These are phyloP conservation scores for Phialemoniopsis sp. DNA, from an alignment of 2,329 filamentous ascomycete species.

Conservation along the genomic window DNA sequence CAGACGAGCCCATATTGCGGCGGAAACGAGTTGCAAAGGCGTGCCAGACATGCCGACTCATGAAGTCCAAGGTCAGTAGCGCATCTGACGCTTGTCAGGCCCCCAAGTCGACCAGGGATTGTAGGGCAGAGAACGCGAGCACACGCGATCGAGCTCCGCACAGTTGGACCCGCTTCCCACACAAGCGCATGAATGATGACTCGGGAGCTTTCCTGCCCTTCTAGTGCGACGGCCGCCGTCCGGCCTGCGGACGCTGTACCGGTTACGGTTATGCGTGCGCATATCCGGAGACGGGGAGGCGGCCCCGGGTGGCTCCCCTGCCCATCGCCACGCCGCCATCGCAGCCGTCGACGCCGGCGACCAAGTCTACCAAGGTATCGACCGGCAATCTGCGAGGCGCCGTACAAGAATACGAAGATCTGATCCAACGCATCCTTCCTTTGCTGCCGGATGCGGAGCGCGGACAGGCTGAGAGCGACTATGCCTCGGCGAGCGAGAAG, in stretches of 20 bases:
- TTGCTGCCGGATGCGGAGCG: not conserved
- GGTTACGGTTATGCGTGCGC: constrained; percentile 16
- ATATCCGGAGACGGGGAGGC: constrained; percentile 6
- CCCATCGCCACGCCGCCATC: not conserved
- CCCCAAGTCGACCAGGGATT: too few species aligned
- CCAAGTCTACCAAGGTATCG: not conserved
- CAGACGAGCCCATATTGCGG: not conserved
- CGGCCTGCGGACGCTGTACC: constrained; percentile 15
- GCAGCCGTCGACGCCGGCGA: constrained; percentile 3
- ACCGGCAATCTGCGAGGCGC: not conserved
- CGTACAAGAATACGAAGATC: not conserved
- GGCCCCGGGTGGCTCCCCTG: not conserved
- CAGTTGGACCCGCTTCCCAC: not conserved
- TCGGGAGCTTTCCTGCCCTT: not conserved
- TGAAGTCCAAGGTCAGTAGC: constrained; percentile 17
- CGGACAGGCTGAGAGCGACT: not conserved
- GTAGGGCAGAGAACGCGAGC: too few species aligned
- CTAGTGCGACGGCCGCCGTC: constrained; percentile 11
- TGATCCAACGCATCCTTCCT: not conserved
- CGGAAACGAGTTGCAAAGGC: constrained; percentile 16
- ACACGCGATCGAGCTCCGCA: too few species aligned
- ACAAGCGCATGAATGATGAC: not conserved
- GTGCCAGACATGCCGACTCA: constrained; percentile 16
- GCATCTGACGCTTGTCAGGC: too few species aligned
- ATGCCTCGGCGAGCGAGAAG: constrained; percentile 1